Percentiles rank a stretch among this genome's conserved stretches.
phyloP scores from a whole-genome alignment of 164 flowering plant species.

The Santalum album region DNA sequence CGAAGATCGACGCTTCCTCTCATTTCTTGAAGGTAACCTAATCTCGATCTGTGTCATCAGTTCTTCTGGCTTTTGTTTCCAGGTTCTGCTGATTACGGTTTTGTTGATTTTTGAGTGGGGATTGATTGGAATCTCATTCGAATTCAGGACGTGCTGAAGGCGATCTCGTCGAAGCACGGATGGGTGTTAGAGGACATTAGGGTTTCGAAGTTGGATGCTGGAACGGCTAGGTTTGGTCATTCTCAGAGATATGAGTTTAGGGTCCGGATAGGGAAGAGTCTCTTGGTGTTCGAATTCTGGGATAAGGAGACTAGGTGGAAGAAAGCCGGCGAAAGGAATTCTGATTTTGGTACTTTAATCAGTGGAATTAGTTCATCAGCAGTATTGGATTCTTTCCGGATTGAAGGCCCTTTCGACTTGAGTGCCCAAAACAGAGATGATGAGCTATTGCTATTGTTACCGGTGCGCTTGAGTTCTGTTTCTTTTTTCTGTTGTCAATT shows the following conservation, averaged over 20 bases:
- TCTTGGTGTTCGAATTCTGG: slow-evolving; percentile 23
- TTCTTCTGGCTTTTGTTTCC: no score
- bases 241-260: slow-evolving; percentile 30
- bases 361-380: slow-evolving; percentile 18
- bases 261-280: slow-evolving; percentile 33
- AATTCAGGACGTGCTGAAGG: slow-evolving; percentile 53
- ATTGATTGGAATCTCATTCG: not conserved
- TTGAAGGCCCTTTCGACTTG: slow-evolving; percentile 68
- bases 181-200: slow-evolving; percentile 38
- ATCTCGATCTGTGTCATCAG: no score
- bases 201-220: slow-evolving; percentile 29
- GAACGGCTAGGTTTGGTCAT: slow-evolving; percentile 28
- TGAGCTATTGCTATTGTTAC: slow-evolving; percentile 34
- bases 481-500: slow-evolving; percentile 1
- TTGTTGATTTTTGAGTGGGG: no score
- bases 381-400: slow-evolving; percentile 27
- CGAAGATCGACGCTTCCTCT: not conserved
- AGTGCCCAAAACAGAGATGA: slow-evolving; percentile 23
- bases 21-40: slow-evolving; percentile 14
- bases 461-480: slow-evolving; percentile 31
- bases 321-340: slow-evolving; percentile 15
- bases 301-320: slow-evolving; percentile 49
- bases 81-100: no score
- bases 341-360: slow-evolving; percentile 25
- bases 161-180: slow-evolving; percentile 32